Base-by-base conservation (phyloP, 768 basidiomycete species). In the Mycena haematopus region DNA sequence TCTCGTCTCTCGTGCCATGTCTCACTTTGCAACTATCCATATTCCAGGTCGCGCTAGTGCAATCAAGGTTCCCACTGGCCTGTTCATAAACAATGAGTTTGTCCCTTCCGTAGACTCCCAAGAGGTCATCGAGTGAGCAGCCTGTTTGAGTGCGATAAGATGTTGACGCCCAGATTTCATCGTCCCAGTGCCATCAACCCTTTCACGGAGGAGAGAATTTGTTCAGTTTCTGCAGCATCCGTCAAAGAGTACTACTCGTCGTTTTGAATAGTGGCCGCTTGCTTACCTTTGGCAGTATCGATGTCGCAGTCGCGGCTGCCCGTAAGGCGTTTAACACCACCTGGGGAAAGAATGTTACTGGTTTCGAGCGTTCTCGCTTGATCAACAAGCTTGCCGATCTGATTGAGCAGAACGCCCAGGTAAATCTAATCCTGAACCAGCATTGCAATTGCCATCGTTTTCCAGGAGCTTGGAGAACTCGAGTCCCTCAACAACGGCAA, bases 1-100 rank as follows among this genome's bases (percentile, higher is more conserved):
- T 36, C 33, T 36, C 35, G 22, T 17, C 35, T 52, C 52, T 36
- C 62, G 25, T 31, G 78, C 71, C 67, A 88, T 89, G 86, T 69
- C 83, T 51, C 77, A 75, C 58, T 67, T 73, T 54, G 76, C 74
- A 55, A 77, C 73, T 36, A 65, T 88, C 50, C 69, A 72, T 53
- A 68, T 86, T 59, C 75, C 80, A 31, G 71, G 74, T 53, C 73
- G 77, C 27, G 76, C 79, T 56, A 76, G 79, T 56, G 86, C 78
- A 69, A 78, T 93, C 52, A 78, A 78, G 36, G 81, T 95, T 38
- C 88, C 89, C 11, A 93, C 91, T 8, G 93, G 93, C 19, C 82
- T 96, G 25, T 98, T 93, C 79, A 95, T 98, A 77, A 88, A 95
- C 80, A 93, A 93, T 73, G 84, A 94, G 71, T 96, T 94, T 70